phyloP scores from a whole-genome alignment of 257 asterid species.

The Solanum commersonii region DNA sequence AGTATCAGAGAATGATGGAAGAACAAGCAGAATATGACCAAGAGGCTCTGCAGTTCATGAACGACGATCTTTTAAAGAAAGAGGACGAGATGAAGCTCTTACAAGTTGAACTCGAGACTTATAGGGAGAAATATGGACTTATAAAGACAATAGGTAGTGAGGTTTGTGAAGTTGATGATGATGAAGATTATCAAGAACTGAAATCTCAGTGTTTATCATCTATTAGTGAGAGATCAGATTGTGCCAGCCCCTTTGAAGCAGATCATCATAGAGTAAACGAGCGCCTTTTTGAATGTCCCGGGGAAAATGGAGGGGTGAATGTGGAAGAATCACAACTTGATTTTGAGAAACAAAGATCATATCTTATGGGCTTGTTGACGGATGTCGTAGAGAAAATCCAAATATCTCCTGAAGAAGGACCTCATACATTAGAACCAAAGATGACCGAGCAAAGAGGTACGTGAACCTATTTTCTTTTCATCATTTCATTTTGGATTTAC shows the following conservation, averaged over 20 bases:
- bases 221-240: conserved; percentile 35
- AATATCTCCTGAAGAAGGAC: conserved; percentile 17
- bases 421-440: conserved; percentile 2
- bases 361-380: conserved; percentile 40
- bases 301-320: conserved; percentile 16
- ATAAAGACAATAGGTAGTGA: conserved; percentile 47
- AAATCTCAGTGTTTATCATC: conserved; percentile 46
- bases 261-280: conserved; percentile 20
- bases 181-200: conserved; percentile 53
- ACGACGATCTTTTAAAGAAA: conserved; percentile 42
- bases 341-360: conserved; percentile 46
- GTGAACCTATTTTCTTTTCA: background rate
- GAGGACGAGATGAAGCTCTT: conserved; percentile 58
- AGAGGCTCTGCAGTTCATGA: conserved; percentile 64
- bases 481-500: background rate
- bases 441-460: conserved; percentile 29
- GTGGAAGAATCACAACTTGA: conserved; percentile 36
- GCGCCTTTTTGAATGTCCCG: background rate
- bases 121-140: conserved; percentile 43
- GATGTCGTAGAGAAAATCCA: conserved; percentile 38
- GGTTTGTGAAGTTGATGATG: conserved; percentile 55
- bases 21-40: conserved; percentile 89
- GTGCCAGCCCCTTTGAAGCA: conserved; percentile 26
- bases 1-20: conserved; percentile 98
- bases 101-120: conserved; percentile 48